Evolutionary conservation across 306 rosid genomes (phyloP), one percentile per base, ranked within the genome.

Genomic region (Adenanthera pavonina): DNA sequence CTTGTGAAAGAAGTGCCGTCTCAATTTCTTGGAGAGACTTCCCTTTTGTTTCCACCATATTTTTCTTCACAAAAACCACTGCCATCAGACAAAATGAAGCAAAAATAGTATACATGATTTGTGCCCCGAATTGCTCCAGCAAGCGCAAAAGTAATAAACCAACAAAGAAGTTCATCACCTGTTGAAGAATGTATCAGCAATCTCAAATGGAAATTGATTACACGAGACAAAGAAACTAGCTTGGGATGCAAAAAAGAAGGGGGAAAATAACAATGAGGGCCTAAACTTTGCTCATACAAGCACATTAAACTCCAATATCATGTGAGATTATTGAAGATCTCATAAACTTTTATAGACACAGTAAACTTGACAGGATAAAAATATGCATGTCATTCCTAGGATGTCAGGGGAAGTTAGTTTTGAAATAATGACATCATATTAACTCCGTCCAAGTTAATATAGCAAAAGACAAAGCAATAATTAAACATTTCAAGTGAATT

Each of bases 21-120:
- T 93, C 97, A 82, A 93, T 93, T 90, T 93, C 97, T 84, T 93
- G 97, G 56, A 93, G 97, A 25, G 97, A 90, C 86, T 91, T 93
- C 81, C 97, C 97, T 84, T 93, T 93, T 8, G 97, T 93, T 89
- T 93, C 94, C 77, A 93, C 85, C 62, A 93, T 88, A 86, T 84
- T 85, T 83, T 87, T 91, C 89, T 87, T 90, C 90, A 93, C 97
- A 85, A 85, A 93, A 52, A 88, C 15, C 79, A 87, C 97, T 3
- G 94, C 92, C 33, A 78, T 2, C 82, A 86, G 34, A 87, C 94
- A 91, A 62, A 89, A 90, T 13, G 85, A 66, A 44, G 89, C 97
- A 81, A 93, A 93, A 78, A 77, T 72, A 52, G 77, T 36, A 78
- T 91, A 93, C 84, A 91, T 70, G 74, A 82, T 46, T 57, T 81